A percentile compares a stretch with the other conserved stretches of the same genome.
Evolutionary conservation across 2,329 filamentous ascomycete genomes (phyloP).

Genomic region (Cladophialophora immunda): DNA sequence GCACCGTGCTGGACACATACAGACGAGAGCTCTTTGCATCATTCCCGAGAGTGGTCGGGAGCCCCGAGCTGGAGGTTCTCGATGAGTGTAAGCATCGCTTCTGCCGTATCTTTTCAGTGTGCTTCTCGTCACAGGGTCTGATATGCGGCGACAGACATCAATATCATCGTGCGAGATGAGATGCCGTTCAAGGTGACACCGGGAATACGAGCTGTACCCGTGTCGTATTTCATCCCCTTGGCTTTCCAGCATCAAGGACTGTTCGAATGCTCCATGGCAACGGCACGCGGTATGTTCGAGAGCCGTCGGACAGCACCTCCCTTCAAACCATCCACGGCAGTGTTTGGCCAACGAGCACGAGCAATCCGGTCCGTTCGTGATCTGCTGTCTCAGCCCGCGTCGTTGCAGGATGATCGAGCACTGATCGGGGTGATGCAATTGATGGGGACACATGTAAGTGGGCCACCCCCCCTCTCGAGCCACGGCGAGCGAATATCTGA

Average conservation of each 20-base stretch:
- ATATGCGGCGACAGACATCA: not conserved
- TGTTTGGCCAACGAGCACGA: not conserved
- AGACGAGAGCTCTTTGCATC: not conserved
- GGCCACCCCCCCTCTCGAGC: no score
- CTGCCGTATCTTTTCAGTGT: not conserved
- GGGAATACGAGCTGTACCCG: not conserved
- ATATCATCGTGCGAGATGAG: not conserved
- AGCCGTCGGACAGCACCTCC: not conserved
- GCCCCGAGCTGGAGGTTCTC: not conserved
- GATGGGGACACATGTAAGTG: constrained; percentile 6
- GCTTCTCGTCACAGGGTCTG: not conserved
- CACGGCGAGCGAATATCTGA: not conserved
- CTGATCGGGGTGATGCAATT: constrained; percentile 5
- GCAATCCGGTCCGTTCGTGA: not conserved
- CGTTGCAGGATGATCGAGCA: constrained; percentile 4
- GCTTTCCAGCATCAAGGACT: not conserved
- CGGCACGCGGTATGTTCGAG: constrained; percentile 3
- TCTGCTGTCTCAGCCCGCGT: not conserved
- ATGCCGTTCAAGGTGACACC: not conserved
- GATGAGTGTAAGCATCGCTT: constrained; percentile 4
- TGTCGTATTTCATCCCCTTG: not conserved
- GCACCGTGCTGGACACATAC: constrained; percentile 5
- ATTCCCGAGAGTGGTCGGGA: not conserved
- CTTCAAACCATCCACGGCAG: not conserved
- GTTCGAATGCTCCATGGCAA: constrained; percentile 7